Conservation (phyloP, 1,284 basidiomycete genomes). For the Ceratobasidium papillatum region DNA sequence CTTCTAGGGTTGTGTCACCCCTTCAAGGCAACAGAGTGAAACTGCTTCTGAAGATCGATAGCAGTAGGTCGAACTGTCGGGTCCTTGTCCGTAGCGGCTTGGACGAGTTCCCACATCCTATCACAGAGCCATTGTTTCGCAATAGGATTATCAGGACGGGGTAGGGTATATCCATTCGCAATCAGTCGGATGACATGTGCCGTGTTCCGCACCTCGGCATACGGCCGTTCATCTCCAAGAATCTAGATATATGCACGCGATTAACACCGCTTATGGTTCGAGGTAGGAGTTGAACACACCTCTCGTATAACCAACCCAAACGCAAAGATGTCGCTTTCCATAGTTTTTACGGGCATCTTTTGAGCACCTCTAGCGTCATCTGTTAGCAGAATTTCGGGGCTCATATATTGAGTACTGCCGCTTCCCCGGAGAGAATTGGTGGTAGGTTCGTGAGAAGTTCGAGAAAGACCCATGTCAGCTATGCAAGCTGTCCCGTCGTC, state of each 20-base stretch:
- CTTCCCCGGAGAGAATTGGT: constrained; percentile 23
- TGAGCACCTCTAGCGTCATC: constrained; percentile 11
- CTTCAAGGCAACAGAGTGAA: background rate
- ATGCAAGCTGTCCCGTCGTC: constrained; percentile 31
- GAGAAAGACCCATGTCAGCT: constrained; percentile 31
- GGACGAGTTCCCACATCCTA: constrained; percentile 32
- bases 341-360: constrained; percentile 21
- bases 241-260: constrained; percentile 4
- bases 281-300: background rate
- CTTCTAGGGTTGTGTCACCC: background rate
- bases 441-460: constrained; percentile 17
- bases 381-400: constrained; percentile 31
- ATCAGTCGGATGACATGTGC: constrained; percentile 28
- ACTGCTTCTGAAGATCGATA: background rate
- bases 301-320: constrained; percentile 34
- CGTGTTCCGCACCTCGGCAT: constrained; percentile 4
- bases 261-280: background rate
- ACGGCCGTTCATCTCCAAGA: constrained; percentile 26
- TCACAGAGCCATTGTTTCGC: constrained; percentile 33
- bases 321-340: constrained; percentile 33
- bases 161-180: constrained; percentile 1
- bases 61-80: constrained; percentile 1
- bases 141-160: constrained; percentile 13
- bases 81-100: background rate
- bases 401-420: constrained; percentile 38